Conservation (phyloP, 78 protist species). For the Blattamonas nauphoetae region DNA sequence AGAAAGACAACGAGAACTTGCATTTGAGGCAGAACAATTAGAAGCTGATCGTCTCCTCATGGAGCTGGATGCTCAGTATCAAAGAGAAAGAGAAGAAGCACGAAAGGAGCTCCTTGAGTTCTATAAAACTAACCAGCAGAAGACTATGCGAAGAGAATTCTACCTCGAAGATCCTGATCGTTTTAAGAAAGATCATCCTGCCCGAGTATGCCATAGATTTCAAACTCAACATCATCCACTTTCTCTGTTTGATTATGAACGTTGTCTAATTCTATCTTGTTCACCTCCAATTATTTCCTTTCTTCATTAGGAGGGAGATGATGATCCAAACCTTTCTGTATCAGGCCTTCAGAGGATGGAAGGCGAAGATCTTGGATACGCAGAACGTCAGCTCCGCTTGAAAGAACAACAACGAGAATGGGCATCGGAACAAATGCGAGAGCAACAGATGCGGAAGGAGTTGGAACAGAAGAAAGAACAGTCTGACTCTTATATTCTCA, state of each 20-base stretch:
- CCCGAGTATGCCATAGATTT: too few species aligned
- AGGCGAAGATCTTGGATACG: constrained; percentile 21
- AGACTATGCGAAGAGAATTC: neutral
- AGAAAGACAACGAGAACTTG: constrained; percentile 4
- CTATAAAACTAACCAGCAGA: neutral
- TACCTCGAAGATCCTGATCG: constrained; percentile 15
- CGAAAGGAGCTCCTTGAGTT: constrained; percentile 2
- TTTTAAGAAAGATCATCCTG: constrained; percentile 4
- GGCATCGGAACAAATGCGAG: neutral
- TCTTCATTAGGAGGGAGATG: neutral
- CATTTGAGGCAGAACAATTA: constrained; percentile 14
- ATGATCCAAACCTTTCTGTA: constrained; percentile 6
- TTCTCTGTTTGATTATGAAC: too few species aligned
- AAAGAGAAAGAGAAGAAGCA: constrained; percentile 13
- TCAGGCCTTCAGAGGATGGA: constrained; percentile 11
- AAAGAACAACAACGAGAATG: constrained; percentile 17
- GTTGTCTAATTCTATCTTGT: too few species aligned
- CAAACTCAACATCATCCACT: too few species aligned
- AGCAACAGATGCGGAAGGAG: neutral
- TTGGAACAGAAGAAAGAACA: too few species aligned
- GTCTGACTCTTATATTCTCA: too few species aligned
- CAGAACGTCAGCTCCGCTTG: neutral
- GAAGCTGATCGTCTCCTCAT: neutral
- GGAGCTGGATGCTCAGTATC: constrained; percentile 17
- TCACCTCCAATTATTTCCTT: too few species aligned